A percentile compares a stretch with the other conserved stretches of the same genome.
These are phyloP conservation scores for Pulchroboletus neoregius DNA, from an alignment of 1,284 basidiomycete genomes.

Conservation along the genomic window DNA sequence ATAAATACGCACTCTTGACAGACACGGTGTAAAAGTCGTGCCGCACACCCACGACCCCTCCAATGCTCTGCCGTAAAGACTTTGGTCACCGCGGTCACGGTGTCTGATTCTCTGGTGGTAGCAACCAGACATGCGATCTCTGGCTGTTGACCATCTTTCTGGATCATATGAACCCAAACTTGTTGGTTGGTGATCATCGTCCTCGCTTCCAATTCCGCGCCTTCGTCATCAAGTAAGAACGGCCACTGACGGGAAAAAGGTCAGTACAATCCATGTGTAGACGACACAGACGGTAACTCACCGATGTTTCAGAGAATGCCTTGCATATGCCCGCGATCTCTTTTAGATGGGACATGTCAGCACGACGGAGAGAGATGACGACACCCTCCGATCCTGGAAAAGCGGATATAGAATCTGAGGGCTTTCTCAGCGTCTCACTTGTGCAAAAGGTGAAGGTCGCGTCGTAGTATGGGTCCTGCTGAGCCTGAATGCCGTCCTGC, in stretches of 20 bases:
- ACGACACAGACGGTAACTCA: conserved; percentile 34
- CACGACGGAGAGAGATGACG: conserved; percentile 42
- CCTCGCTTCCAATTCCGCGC: conserved; percentile 49
- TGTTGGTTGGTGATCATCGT: conserved; percentile 44
- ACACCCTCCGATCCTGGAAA: conserved; percentile 15
- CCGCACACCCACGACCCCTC: conserved; percentile 43
- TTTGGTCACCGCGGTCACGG: conserved; percentile 47
- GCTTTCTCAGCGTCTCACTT: conserved; percentile 35
- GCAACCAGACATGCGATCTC: conserved; percentile 65
- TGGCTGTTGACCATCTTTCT: conserved; percentile 14
- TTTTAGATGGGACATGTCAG: conserved; percentile 39
- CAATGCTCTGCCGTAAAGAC: conserved; percentile 44
- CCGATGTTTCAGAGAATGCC: conserved; percentile 56
- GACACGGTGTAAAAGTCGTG: conserved; percentile 42
- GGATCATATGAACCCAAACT: conserved; percentile 59
- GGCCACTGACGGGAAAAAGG: conserved; percentile 40
- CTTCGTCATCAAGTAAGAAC: conserved; percentile 44
- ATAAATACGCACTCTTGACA: conserved; percentile 35
- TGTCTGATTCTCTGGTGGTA: conserved; percentile 40
- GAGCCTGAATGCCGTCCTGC: conserved; percentile 26
- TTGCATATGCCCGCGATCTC: conserved; percentile 47
- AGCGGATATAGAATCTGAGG: conserved; percentile 20
- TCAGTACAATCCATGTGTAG: conserved; percentile 1
- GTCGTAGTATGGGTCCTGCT: conserved; percentile 52
- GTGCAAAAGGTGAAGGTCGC: conserved; percentile 59